Percentiles rank a stretch among this genome's conserved stretches.
phyloP scores from a whole-genome alignment of 2,329 filamentous ascomycete species.

The Paraconiothyrium sp. region DNA sequence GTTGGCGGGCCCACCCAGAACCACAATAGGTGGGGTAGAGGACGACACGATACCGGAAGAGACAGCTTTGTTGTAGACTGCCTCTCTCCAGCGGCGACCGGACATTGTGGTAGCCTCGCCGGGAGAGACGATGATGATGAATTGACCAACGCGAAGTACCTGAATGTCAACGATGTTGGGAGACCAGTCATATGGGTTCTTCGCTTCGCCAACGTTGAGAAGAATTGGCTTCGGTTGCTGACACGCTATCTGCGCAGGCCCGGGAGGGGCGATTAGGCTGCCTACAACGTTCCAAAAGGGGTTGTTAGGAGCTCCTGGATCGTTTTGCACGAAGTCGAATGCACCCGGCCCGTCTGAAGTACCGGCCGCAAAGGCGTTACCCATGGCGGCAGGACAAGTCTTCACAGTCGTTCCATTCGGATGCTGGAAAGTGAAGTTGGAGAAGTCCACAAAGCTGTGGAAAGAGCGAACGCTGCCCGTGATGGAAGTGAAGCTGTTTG shows the following conservation, averaged over 20 bases:
- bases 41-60: slow-evolving; percentile 29
- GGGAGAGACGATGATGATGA: slow-evolving; percentile 84
- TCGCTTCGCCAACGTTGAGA: slow-evolving; percentile 86
- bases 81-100: slow-evolving; percentile 81
- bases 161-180: slow-evolving; percentile 94
- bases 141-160: slow-evolving; percentile 81
- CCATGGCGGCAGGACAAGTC: slow-evolving; percentile 87
- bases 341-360: slow-evolving; percentile 90
- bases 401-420: slow-evolving; percentile 74
- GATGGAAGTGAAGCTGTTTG: slow-evolving; percentile 61
- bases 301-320: slow-evolving; percentile 76
- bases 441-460: slow-evolving; percentile 86
- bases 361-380: slow-evolving; percentile 91
- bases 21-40: slow-evolving; percentile 64
- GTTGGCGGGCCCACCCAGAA: slow-evolving; percentile 89
- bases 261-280: slow-evolving; percentile 75
- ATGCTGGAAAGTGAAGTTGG: slow-evolving; percentile 75
- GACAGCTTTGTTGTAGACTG: slow-evolving; percentile 40
- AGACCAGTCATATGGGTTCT: slow-evolving; percentile 82
- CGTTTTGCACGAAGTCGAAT: slow-evolving; percentile 93
- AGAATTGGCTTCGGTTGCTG: slow-evolving; percentile 86
- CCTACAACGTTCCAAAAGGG: slow-evolving; percentile 84
- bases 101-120: slow-evolving; percentile 95
- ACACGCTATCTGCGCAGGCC: slow-evolving; percentile 74
- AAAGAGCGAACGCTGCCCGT: slow-evolving; percentile 77